A percentile compares a stretch with the other conserved stretches of the same genome.
phyloP scores from a whole-genome alignment of 78 protist genomes.

The Dictyostelium purpureum region DNA sequence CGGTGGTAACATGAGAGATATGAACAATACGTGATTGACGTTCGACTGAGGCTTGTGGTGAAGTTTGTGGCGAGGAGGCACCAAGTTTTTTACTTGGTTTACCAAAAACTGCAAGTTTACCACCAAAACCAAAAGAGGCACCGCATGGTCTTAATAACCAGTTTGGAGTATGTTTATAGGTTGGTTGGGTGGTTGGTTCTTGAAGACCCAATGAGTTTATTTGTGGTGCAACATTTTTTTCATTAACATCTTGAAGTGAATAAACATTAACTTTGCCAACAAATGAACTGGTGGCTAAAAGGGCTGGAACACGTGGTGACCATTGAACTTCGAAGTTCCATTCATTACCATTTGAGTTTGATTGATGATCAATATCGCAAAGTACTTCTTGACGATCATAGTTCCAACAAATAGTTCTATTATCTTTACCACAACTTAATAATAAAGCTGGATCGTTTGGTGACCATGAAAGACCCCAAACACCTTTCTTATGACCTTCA shows the following conservation, averaged over 20 bases:
- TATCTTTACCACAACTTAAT: constrained; percentile 91
- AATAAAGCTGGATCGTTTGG: constrained; percentile 86
- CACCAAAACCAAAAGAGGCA: constrained; percentile 94
- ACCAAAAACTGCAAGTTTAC: constrained; percentile 84
- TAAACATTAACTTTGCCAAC: constrained; percentile 81
- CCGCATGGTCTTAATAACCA: constrained; percentile 90
- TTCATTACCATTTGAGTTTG: neutral
- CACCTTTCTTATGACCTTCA: constrained; percentile 90
- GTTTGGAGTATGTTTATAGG: constrained; percentile 68
- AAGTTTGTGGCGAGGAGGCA: neutral
- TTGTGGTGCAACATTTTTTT: neutral
- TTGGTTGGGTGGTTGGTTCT: constrained; percentile 14
- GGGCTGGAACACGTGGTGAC: constrained; percentile 89
- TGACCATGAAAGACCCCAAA: constrained; percentile 94
- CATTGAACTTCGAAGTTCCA: constrained; percentile 96
- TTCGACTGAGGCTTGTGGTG: neutral
- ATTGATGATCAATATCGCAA: constrained; percentile 76
- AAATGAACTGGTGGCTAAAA: constrained; percentile 85
- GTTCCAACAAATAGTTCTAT: constrained; percentile 95
- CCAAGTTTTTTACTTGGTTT: neutral
- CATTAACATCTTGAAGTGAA: constrained; percentile 63
- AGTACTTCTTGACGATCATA: constrained; percentile 77
- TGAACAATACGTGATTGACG: constrained; percentile 18
- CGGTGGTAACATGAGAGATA: constrained; percentile 50
- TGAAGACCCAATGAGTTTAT: constrained; percentile 43